These are phyloP conservation scores for Retiboletus fuscus DNA, from an alignment of 1,284 basidiomycete species.

Conservation along the genomic window DNA sequence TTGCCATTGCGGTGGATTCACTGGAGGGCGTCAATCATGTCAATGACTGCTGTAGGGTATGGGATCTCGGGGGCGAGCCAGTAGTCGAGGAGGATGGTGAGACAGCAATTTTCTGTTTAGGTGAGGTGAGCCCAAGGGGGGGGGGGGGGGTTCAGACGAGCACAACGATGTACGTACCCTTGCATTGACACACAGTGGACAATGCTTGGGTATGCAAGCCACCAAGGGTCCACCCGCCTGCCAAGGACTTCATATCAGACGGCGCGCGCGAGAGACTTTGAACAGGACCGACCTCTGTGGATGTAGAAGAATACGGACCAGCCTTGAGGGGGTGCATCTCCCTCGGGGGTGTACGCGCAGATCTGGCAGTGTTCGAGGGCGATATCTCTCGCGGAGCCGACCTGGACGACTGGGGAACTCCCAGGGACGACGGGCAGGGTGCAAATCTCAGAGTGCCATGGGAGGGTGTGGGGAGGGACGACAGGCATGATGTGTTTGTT, in stretches of 20 bases:
- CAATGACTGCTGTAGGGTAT: slow-evolving; percentile 81
- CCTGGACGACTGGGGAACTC: slow-evolving; percentile 62
- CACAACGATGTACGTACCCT: slow-evolving; percentile 31
- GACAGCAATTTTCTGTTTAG: slow-evolving; percentile 46
- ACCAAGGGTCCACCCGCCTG: slow-evolving; percentile 79
- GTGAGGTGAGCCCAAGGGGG: slow-evolving; percentile 13
- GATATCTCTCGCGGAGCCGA: slow-evolving; percentile 65
- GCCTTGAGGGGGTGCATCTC: slow-evolving; percentile 42
- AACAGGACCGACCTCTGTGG: slow-evolving; percentile 24
- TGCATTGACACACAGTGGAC: slow-evolving; percentile 52
- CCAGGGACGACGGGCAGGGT: slow-evolving; percentile 67
- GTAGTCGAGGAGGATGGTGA: slow-evolving; percentile 78
- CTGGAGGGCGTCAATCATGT: slow-evolving; percentile 73
- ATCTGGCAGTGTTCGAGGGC: slow-evolving; percentile 60
- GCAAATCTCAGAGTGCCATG: slow-evolving; percentile 70
- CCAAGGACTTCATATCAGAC: slow-evolving; percentile 64
- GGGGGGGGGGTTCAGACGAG: no score
- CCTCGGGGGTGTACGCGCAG: slow-evolving; percentile 70
- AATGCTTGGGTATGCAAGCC: slow-evolving; percentile 68
- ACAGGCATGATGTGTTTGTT: slow-evolving; percentile 60
- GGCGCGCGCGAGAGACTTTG: background rate
- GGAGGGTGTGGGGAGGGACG: slow-evolving; percentile 64
- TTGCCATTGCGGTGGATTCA: slow-evolving; percentile 67
- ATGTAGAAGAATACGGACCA: slow-evolving; percentile 36
- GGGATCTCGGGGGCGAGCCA: slow-evolving; percentile 79